Evolutionary conservation across 1,284 basidiomycete genomes (phyloP).

Genomic region (Ustilago xerochloae): DNA sequence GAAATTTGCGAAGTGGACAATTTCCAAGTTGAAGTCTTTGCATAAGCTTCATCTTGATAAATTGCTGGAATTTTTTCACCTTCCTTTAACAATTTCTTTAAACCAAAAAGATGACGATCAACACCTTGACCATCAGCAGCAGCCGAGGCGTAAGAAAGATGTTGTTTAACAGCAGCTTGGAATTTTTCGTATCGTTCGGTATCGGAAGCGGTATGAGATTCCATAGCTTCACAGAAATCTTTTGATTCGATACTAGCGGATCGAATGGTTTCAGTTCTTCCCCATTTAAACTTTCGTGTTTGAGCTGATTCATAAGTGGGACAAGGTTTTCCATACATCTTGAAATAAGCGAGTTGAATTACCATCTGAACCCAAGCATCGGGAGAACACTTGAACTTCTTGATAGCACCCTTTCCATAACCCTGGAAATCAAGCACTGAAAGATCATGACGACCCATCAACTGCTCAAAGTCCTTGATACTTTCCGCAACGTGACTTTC

Average conservation of each 20-base stretch:
- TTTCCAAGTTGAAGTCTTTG: conserved; percentile 85
- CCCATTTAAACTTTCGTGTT: conserved; percentile 90
- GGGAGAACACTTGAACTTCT: conserved; percentile 87
- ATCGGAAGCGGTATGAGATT: conserved; percentile 74
- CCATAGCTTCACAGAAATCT: conserved; percentile 89
- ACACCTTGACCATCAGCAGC: conserved; percentile 95
- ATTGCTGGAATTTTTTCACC: conserved; percentile 82
- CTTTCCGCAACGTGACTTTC: conserved; percentile 73
- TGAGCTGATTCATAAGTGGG: conserved; percentile 93
- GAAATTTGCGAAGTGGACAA: conserved; percentile 90
- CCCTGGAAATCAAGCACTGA: conserved; percentile 86
- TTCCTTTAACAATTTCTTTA: conserved; percentile 82
- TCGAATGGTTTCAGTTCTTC: conserved; percentile 94
- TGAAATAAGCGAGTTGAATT: conserved; percentile 93
- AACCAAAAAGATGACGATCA: conserved; percentile 91
- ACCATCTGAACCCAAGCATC: conserved; percentile 94
- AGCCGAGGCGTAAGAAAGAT: conserved; percentile 87
- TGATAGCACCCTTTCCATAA: conserved; percentile 90
- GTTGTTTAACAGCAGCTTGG: conserved; percentile 81
- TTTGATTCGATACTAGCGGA: conserved; percentile 84
- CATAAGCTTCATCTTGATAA: conserved; percentile 82
- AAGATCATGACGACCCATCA: conserved; percentile 84
- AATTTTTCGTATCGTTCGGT: conserved; percentile 78
- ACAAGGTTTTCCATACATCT: conserved; percentile 81
- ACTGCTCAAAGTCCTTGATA: conserved; percentile 78